Evolutionary conservation across 192 early-diverging fungal genomes (phyloP), one percentile per base, ranked within the genome.

Genomic region (Coemansia umbellata): DNA sequence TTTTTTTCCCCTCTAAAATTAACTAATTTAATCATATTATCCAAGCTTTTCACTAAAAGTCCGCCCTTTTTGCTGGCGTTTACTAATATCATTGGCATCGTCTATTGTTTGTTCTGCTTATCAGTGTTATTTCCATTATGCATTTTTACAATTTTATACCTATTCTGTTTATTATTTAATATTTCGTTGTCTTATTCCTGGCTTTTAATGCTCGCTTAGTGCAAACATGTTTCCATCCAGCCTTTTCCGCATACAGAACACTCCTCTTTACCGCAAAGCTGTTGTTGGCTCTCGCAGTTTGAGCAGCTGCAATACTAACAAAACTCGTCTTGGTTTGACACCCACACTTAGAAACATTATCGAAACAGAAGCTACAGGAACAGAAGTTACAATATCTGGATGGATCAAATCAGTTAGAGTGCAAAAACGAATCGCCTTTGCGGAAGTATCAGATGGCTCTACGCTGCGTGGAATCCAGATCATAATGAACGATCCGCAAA

Each of bases 391-490:
- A 14, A 33, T 69, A 19, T 44, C 65, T 19, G 92, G 90, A 5
- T 94, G 92, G 92, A 69, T 92, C n/a, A 77, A 85, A 24, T 87
- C 92, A 2, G 83, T 91, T 27, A 84, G 92, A 13, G 58, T 78
- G 17, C 90, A 92, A 64, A 92, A 92, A 62, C 65, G 85, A 22
- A 53, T 86, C 17, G 81, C 85, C 9, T 94, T 94, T 66, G 81
- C 86, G 5, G 81, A 85, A 40, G 75, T 94, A 26, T 76, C 84
- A 21, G 92, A 94, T 41, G 92, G 92, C 3, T 86, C 87, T 1
- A 85, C 61, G 15, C 50, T 80, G 15, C 71, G 78, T 24, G 88
- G 88, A 0, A 70, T 94, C 7, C 92, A 94, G 50, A 81, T 85
- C 9, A 78, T 77, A 21, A 62, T 73, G 47, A 54, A 65, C 23